Evolutionary conservation across 495 filamentous ascomycete genomes (phyloP).

Genomic region (Chaetomium tenue): DNA sequence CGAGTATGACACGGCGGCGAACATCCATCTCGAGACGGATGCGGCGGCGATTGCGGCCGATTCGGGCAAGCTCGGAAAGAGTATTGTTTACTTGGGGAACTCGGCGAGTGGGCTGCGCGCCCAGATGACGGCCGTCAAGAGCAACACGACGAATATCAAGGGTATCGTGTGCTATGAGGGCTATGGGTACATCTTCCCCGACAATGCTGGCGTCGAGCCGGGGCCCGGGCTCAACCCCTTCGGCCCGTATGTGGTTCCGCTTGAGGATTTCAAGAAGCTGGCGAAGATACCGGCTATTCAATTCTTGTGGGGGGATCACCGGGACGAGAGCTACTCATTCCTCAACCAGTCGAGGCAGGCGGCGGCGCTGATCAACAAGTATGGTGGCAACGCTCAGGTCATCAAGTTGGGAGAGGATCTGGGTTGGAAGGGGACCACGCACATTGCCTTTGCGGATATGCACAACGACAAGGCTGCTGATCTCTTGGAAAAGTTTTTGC

Average conservation of each 20-base stretch:
- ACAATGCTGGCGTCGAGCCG: conserved; percentile 37
- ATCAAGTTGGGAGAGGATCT: conserved; percentile 42
- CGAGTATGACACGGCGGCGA: conserved; percentile 44
- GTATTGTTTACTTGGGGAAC: conserved; percentile 48
- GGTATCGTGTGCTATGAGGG: conserved; percentile 51
- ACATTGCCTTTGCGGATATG: conserved; percentile 49
- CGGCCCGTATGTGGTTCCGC: conserved; percentile 41
- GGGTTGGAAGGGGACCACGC: conserved; percentile 45
- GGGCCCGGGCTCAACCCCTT: conserved; percentile 26
- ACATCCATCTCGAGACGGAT: conserved; percentile 41
- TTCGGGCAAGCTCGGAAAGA: conserved; percentile 43
- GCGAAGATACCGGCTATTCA: conserved; percentile 42
- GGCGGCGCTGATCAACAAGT: conserved; percentile 45
- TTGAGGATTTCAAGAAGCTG: conserved; percentile 49
- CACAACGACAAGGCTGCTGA: conserved; percentile 45
- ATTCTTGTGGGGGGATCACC: conserved; percentile 50
- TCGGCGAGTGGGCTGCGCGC: conserved; percentile 47
- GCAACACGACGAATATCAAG: conserved; percentile 48
- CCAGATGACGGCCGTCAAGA: conserved; percentile 41
- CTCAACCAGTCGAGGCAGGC: conserved; percentile 33
- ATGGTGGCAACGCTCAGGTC: conserved; percentile 48
- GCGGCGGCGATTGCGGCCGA: conserved; percentile 47
- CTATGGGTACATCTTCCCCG: conserved; percentile 48
- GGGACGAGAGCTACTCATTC: conserved; percentile 31
- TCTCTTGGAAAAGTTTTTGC: conserved; percentile 42